Evolutionary conservation across 768 basidiomycete genomes (phyloP), one percentile per base, ranked within the genome.

Genomic region (Naematelia encephala): DNA sequence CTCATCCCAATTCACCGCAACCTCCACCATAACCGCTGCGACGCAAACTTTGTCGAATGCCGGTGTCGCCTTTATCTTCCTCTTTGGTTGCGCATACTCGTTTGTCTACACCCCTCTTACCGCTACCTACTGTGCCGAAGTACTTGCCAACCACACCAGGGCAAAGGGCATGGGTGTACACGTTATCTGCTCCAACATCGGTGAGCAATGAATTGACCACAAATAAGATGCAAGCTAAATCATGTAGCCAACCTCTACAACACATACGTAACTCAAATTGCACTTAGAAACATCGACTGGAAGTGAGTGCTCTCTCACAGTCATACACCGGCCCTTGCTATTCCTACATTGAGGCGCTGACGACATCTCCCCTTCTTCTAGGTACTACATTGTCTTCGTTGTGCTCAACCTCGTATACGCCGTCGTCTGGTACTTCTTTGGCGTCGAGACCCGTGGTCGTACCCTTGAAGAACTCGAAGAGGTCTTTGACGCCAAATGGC

Each of bases 141-240:
- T 81, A 64, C 74, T 85, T 23, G 78, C 81, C 49, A 83, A 82
- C 55, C 83, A 82, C 46, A 81, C 83, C 26, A 80, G 84, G 46
- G 84, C 84, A 2, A 85, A 85, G 69, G 84, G 84, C 54, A 84
- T 85, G 81, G 83, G 83, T 5, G 66, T 84, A 77, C 83, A 77
- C 60, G 81, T 66, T 25, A 49, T 50, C 42, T 44, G 39, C 28
- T 39, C 34, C 34, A 39, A 39, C 34, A 39, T 39, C 16, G 34
- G 34, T 39, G 34, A 39, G 34, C 34, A 8, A 8, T 39, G 8
- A 8, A 39, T 39, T 39, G 34, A 8, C 34, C 34, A 39, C 8
- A 16, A 8, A 39, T 16, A 8, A 16, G 34, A 39, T 16, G 8
- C 8, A 39, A 8, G 8, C 34, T 39, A 16, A 26, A n/a, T 0